Evolutionary conservation across 371 early-diverging fungal species (phyloP).

Genomic region (Mortierella sp.): DNA sequence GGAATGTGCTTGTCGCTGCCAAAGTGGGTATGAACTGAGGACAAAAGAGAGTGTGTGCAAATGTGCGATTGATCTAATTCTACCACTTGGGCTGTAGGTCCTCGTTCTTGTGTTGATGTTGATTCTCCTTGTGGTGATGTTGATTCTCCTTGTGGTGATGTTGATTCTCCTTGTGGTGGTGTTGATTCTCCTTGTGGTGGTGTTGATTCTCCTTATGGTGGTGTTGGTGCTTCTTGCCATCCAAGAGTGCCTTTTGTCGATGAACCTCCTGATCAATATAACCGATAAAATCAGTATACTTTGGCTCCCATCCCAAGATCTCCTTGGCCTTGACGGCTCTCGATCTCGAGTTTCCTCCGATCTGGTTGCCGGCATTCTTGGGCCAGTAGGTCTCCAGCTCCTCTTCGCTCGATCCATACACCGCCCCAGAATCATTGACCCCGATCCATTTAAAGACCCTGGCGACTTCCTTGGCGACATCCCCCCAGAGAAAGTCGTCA

Average conservation of each 20-base stretch:
- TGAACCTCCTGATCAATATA: conserved; percentile 34
- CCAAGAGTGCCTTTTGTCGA: conserved; percentile 21
- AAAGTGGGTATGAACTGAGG: not conserved
- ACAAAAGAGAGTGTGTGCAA: not conserved
- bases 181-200: not conserved
- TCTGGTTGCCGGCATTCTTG: not conserved
- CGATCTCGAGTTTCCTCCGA: conserved; percentile 48
- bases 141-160: not conserved
- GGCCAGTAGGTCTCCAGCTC: conserved; percentile 31
- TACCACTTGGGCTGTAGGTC: not conserved
- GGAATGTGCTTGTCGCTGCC: not conserved
- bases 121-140: not conserved
- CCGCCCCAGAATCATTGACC: conserved; percentile 20
- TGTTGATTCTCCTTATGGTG: not conserved
- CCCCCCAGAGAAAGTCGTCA: conserved; percentile 46
- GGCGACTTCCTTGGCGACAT: conserved; percentile 50
- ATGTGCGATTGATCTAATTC: no score
- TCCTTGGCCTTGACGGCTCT: conserved; percentile 34
- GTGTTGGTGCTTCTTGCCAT: not conserved
- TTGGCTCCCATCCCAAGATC: conserved; percentile 45
- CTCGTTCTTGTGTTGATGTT: not conserved
- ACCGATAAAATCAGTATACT: conserved; percentile 29
- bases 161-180: not conserved
- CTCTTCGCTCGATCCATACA: conserved; percentile 12
- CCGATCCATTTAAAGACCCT: conserved; percentile 27